Conservation (phyloP, 2,329 filamentous ascomycete genomes). For the Cryphonectria nitschkei region DNA sequence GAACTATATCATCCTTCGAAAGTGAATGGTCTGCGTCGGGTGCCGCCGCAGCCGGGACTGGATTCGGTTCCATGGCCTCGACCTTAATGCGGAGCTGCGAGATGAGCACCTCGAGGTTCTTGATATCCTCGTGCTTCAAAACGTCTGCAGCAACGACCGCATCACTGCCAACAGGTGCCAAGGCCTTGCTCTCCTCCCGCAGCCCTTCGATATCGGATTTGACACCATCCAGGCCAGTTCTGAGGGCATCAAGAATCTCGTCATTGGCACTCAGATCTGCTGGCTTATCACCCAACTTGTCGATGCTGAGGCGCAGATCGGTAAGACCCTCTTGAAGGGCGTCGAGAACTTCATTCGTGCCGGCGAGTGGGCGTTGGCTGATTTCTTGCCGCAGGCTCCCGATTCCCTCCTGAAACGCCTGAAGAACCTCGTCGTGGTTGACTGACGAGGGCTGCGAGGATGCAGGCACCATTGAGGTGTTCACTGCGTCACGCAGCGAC, state of each 20-base stretch:
- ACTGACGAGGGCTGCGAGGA: constrained; percentile 47
- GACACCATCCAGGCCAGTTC: constrained; percentile 76
- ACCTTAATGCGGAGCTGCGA: constrained; percentile 83
- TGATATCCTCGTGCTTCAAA: constrained; percentile 73
- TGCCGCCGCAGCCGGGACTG: constrained; percentile 44
- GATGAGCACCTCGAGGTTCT: constrained; percentile 83
- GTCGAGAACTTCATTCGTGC: constrained; percentile 87
- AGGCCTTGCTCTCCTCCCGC: constrained; percentile 60
- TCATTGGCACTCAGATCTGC: constrained; percentile 82
- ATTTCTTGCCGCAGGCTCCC: constrained; percentile 77
- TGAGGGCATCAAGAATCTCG: constrained; percentile 87
- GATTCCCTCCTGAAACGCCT: constrained; percentile 72
- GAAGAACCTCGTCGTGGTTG: constrained; percentile 68
- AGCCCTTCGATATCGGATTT: constrained; percentile 78
- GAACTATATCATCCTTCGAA: constrained; percentile 58
- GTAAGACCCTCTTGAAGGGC: constrained; percentile 87
- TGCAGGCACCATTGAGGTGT: constrained; percentile 67
- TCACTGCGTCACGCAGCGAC: constrained; percentile 76
- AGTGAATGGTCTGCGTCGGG: constrained; percentile 36
- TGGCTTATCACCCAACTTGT: constrained; percentile 77
- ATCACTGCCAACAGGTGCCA: constrained; percentile 57
- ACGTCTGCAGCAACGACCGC: constrained; percentile 55
- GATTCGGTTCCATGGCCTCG: constrained; percentile 69
- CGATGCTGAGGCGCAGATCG: constrained; percentile 75
- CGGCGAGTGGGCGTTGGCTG: constrained; percentile 63